These are phyloP conservation scores for Spatholobus suberectus DNA, from an alignment of 306 rosid species.

Conservation along the genomic window DNA sequence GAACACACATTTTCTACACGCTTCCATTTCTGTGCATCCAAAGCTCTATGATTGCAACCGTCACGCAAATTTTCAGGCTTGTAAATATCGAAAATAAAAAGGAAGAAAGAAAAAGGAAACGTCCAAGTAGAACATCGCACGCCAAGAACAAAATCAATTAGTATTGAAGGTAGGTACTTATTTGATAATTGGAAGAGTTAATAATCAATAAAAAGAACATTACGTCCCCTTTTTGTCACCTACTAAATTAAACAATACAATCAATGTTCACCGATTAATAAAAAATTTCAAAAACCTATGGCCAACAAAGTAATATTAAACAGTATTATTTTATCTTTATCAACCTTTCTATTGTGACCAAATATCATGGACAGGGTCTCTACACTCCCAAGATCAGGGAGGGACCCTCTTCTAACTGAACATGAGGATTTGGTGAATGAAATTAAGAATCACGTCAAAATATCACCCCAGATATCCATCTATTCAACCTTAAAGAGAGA, in stretches of 20 bases:
- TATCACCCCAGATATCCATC: background rate
- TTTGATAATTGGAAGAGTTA: background rate
- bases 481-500: constrained; percentile 23
- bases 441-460: constrained; percentile 32
- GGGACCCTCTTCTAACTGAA: constrained; percentile 35
- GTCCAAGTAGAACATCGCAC: no score
- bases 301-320: constrained; percentile 28
- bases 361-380: constrained; percentile 32
- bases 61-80: background rate
- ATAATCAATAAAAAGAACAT: background rate
- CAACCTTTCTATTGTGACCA: constrained; percentile 4
- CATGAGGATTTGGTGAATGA: constrained; percentile 1
- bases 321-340: constrained; percentile 1
- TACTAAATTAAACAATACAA: background rate
- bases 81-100: background rate
- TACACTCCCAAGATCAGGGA: background rate
- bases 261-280: constrained; percentile 23
- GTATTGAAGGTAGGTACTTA: background rate
- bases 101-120: background rate
- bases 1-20: background rate
- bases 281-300: constrained; percentile 16
- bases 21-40: background rate
- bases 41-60: background rate
- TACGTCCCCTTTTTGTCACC: constrained; percentile 36
- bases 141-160: background rate